phyloP scores from a whole-genome alignment of 768 basidiomycete genomes.

The Trametes villosa region DNA sequence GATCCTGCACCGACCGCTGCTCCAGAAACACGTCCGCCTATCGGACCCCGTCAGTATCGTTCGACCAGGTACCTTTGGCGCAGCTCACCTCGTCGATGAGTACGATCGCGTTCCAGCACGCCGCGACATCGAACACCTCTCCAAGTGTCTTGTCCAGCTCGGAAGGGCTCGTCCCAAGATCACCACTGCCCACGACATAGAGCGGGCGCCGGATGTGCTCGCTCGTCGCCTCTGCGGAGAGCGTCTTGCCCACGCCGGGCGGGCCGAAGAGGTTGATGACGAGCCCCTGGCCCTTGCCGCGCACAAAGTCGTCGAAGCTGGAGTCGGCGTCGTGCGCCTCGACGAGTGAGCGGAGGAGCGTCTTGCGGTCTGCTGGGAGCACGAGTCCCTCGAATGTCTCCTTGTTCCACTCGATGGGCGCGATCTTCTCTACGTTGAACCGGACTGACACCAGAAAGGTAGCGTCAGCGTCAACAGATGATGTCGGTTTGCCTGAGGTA shows the following conservation, averaged over 20 bases:
- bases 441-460: conserved; percentile 57
- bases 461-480: background rate
- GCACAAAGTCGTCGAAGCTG: conserved; percentile 37
- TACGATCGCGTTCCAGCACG: conserved; percentile 39
- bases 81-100: conserved; percentile 36
- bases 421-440: conserved; percentile 58
- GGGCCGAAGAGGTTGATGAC: conserved; percentile 37
- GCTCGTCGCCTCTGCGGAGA: conserved; percentile 33
- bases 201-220: conserved; percentile 26
- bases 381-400: conserved; percentile 38
- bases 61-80: too few species aligned
- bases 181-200: conserved; percentile 36
- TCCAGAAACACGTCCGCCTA: conserved; percentile 72
- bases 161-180: conserved; percentile 37
- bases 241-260: conserved; percentile 35
- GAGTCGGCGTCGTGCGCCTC: conserved; percentile 31
- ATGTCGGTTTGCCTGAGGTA: conserved; percentile 16
- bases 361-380: conserved; percentile 31
- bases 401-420: conserved; percentile 45
- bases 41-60: background rate
- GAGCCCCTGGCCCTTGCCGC: conserved; percentile 40
- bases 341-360: conserved; percentile 33
- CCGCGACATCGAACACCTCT: conserved; percentile 37
- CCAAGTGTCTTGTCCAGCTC: conserved; percentile 34
- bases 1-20: conserved; percentile 62